A percentile compares a stretch with the other conserved stretches of the same genome.
phyloP scores from a whole-genome alignment of 257 asterid species.

The Lycium ferocissimum region DNA sequence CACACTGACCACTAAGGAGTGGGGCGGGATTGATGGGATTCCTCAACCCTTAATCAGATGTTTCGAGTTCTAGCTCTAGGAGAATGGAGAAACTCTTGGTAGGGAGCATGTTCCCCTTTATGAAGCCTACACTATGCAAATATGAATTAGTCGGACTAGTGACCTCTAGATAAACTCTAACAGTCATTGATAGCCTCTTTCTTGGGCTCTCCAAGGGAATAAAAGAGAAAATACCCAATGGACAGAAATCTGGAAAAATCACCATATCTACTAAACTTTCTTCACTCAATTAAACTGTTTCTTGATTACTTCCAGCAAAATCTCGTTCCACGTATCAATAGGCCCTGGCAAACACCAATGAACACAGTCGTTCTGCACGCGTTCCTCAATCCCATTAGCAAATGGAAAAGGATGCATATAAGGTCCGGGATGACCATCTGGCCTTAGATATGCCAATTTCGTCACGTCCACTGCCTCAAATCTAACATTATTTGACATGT shows the following conservation, averaged over 20 bases:
- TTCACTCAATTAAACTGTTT: conserved; percentile 28
- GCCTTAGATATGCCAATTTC: conserved; percentile 61
- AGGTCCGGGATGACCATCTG: conserved; percentile 93
- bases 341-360: conserved; percentile 98
- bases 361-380: conserved; percentile 72
- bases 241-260: background rate
- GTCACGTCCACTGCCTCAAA: conserved; percentile 72
- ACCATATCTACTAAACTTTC: background rate
- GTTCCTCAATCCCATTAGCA: conserved; percentile 59
- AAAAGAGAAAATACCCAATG: background rate
- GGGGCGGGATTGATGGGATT: background rate
- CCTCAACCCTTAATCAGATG: background rate
- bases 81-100: too few relatives aligned
- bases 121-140: background rate
- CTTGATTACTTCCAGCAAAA: conserved; percentile 60
- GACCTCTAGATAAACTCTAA: background rate
- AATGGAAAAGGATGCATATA: conserved; percentile 77
- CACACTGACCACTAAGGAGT: background rate
- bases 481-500: conserved; percentile 44
- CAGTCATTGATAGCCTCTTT: background rate
- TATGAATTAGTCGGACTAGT: background rate
- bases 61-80: background rate
- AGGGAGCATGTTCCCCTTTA: background rate
- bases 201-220: background rate
- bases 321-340: conserved; percentile 81